Conservation (phyloP, 345 rosid genomes). For the Sonneratia caseolaris region DNA sequence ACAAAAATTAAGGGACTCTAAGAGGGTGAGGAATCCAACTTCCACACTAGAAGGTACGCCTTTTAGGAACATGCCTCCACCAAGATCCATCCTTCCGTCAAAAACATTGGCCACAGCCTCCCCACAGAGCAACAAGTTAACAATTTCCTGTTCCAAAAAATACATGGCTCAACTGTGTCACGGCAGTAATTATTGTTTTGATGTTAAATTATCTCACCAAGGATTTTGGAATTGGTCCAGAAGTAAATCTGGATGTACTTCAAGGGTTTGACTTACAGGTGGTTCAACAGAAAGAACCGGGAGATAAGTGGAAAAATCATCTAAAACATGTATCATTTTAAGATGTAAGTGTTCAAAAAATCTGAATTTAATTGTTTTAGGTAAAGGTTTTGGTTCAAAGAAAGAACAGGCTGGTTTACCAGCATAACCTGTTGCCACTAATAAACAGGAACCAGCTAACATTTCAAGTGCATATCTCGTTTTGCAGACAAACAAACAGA, state of each 20-base stretch:
- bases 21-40: constrained; percentile 92
- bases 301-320: not conserved
- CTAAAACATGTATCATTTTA: not conserved
- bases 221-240: not conserved
- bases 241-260: not conserved
- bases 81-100: constrained; percentile 95
- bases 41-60: constrained; percentile 74
- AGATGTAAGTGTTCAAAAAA: not conserved
- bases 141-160: constrained; percentile 69
- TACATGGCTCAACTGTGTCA: not conserved
- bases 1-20: constrained; percentile 91
- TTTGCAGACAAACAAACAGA: not conserved
- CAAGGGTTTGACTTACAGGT: not conserved
- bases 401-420: not conserved
- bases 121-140: constrained; percentile 81
- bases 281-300: not conserved
- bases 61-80: constrained; percentile 88
- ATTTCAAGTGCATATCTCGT: not conserved
- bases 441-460: not conserved
- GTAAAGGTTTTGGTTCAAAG: not conserved
- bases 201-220: not conserved
- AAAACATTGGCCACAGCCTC: constrained; percentile 96
- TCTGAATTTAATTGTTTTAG: not conserved
- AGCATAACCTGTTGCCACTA: not conserved
- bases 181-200: not conserved